Evolutionary conservation across 2,329 filamentous ascomycete genomes (phyloP).

Genomic region (Ceratocystis colombiana): DNA sequence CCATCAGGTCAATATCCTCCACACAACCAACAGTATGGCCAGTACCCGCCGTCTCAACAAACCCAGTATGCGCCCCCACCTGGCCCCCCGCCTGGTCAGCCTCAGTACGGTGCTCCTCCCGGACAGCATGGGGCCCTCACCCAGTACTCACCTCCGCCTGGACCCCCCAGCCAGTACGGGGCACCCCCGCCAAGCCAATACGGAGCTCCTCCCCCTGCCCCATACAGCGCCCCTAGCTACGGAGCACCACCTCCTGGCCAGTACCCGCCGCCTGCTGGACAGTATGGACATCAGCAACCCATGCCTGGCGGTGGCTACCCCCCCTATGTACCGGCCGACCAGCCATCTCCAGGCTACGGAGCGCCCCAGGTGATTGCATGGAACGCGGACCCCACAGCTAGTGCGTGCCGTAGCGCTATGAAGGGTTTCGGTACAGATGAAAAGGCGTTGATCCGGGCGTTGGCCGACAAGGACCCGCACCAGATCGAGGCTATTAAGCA

Average conservation of each 20-base stretch:
- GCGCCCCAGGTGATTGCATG: conserved; percentile 57
- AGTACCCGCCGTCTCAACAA: conserved; percentile 30
- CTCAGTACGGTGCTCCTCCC: conserved; percentile 20
- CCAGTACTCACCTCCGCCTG: conserved; percentile 18
- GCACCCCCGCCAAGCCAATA: conserved; percentile 25
- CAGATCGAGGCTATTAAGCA: conserved; percentile 60
- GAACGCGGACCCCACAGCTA: conserved; percentile 59
- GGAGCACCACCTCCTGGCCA: conserved; percentile 31
- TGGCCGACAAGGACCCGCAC: conserved; percentile 65
- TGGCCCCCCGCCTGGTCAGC: conserved; percentile 24
- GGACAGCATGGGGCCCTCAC: conserved; percentile 12
- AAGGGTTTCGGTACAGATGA: conserved; percentile 91
- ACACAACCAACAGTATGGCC: conserved; percentile 33
- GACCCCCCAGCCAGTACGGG: conserved; percentile 26
- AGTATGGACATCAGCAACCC: conserved; percentile 31
- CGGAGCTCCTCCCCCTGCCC: conserved; percentile 23
- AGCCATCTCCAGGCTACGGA: conserved; percentile 61
- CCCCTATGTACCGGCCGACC: conserved; percentile 36
- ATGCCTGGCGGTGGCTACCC: conserved; percentile 2
- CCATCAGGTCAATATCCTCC: conserved; percentile 29
- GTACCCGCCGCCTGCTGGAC: conserved; percentile 31
- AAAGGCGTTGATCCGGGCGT: conserved; percentile 57
- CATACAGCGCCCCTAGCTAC: conserved; percentile 32
- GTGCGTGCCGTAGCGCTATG: conserved; percentile 70
- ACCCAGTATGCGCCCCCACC: conserved; percentile 25